Evolutionary conservation across 208 protist genomes (phyloP).

Genomic region (Trypanosoma theileri): DNA sequence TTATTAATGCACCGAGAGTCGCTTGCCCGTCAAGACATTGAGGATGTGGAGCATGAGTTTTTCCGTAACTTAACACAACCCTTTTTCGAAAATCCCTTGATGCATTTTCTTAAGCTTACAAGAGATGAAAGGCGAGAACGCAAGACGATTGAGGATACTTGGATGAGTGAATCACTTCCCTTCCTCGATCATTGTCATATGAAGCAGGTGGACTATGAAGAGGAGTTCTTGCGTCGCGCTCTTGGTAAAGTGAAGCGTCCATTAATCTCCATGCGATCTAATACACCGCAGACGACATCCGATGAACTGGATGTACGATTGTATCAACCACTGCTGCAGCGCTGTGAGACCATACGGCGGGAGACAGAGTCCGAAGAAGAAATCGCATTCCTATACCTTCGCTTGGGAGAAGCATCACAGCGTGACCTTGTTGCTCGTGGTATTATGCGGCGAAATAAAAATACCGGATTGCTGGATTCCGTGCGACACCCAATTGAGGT

Average conservation of each 20-base stretch:
- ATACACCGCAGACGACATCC: not conserved
- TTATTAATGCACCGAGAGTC: conserved; percentile 35
- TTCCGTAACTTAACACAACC: conserved; percentile 1
- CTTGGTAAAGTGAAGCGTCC: conserved; percentile 3
- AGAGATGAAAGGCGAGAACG: conserved; percentile 18
- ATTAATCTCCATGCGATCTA: not conserved
- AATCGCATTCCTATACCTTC: conserved; percentile 47
- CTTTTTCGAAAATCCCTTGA: conserved; percentile 17
- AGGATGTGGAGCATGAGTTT: conserved; percentile 35
- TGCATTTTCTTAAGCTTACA: conserved; percentile 29
- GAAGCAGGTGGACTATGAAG: conserved; percentile 29
- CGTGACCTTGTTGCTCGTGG: conserved; percentile 42
- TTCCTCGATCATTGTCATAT: conserved; percentile 29
- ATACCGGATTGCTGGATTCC: conserved; percentile 25
- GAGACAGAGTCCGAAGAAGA: conserved; percentile 76
- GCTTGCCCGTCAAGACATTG: conserved; percentile 40
- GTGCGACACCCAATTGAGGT: conserved; percentile 24
- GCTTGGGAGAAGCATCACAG: conserved; percentile 46
- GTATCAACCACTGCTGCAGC: conserved; percentile 64
- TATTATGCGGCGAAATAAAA: conserved; percentile 32
- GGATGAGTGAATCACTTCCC: conserved; percentile 42
- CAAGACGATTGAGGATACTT: conserved; percentile 22
- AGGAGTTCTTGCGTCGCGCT: conserved; percentile 27
- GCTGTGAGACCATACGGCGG: conserved; percentile 49
- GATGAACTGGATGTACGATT: conserved; percentile 33